Evolutionary conservation across 2,329 filamentous ascomycete species (phyloP).

Genomic region (Colletotrichum tanaceti): DNA sequence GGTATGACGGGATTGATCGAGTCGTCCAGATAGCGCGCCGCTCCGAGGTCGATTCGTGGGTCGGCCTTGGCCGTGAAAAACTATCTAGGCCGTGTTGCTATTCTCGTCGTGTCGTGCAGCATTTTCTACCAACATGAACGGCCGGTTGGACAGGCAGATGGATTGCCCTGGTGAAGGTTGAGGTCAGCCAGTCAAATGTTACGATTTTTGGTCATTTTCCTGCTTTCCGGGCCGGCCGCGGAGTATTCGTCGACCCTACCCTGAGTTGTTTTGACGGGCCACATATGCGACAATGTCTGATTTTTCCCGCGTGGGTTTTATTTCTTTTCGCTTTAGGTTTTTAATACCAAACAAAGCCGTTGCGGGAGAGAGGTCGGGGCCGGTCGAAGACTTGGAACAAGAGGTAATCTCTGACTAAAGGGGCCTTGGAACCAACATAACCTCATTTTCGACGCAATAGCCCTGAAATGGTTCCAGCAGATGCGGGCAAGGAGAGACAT

Average conservation of each 20-base stretch:
- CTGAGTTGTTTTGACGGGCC: conserved; percentile 7
- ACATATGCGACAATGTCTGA: background rate
- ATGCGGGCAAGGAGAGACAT: conserved; percentile 50
- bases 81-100: conserved; percentile 28
- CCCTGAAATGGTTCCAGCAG: conserved; percentile 36
- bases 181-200: conserved; percentile 12
- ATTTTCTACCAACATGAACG: conserved; percentile 17
- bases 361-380: conserved; percentile 8
- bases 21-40: conserved; percentile 11
- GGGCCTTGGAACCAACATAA: conserved; percentile 20
- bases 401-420: conserved; percentile 28
- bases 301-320: background rate
- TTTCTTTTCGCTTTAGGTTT: background rate
- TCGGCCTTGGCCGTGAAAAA: conserved; percentile 24
- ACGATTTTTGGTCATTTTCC: conserved; percentile 6
- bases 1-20: conserved; percentile 21
- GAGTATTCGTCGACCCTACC: conserved; percentile 10
- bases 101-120: conserved; percentile 32
- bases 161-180: background rate
- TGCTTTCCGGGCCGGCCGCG: conserved; percentile 5
- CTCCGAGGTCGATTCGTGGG: conserved; percentile 21
- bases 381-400: conserved; percentile 20
- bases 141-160: background rate
- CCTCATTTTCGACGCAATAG: conserved; percentile 13
- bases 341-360: background rate